A percentile compares a stretch with the other conserved stretches of the same genome.
Evolutionary conservation across 2,329 filamentous ascomycete species (phyloP).

Genomic region (Colletotrichum sp.): DNA sequence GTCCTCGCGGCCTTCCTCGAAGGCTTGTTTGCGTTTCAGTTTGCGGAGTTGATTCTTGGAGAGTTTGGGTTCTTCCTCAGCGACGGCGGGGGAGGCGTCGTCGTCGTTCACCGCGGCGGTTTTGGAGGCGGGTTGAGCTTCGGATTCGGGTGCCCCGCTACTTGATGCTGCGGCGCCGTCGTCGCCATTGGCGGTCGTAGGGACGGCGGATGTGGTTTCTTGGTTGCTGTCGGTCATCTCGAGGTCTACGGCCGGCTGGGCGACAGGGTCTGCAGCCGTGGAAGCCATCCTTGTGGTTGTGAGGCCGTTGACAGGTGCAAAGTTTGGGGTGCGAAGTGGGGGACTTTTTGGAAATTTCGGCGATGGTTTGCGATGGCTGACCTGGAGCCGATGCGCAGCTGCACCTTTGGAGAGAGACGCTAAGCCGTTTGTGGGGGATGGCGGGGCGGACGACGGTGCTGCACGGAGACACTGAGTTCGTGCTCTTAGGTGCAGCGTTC

Average conservation of each 20-base stretch:
- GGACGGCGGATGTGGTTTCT: background rate
- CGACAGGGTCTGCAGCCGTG: background rate
- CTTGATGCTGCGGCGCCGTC: background rate
- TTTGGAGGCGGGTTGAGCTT: background rate
- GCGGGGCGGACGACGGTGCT: background rate
- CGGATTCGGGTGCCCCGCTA: background rate
- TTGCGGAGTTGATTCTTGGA: slow-evolving; percentile 92
- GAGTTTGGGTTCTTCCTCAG: slow-evolving; percentile 40
- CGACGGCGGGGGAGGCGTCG: background rate
- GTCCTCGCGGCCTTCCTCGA: slow-evolving; percentile 73
- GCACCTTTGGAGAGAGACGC: background rate
- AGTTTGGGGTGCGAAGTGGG: slow-evolving; percentile 14
- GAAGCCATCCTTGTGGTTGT: slow-evolving; percentile 1
- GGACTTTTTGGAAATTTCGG: slow-evolving; percentile 19
- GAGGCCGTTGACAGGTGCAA: background rate
- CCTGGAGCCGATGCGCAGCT: background rate
- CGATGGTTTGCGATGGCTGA: slow-evolving; percentile 3
- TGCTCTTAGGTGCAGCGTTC: background rate
- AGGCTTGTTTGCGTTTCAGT: slow-evolving; percentile 71
- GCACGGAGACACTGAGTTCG: background rate
- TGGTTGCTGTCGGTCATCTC: background rate
- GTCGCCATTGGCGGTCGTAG: slow-evolving; percentile 1
- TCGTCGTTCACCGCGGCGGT: background rate
- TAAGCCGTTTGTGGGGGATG: background rate
- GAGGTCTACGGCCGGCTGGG: background rate